Conservation (phyloP, 148 eudicot genomes). For the Rhododendron vialii region DNA sequence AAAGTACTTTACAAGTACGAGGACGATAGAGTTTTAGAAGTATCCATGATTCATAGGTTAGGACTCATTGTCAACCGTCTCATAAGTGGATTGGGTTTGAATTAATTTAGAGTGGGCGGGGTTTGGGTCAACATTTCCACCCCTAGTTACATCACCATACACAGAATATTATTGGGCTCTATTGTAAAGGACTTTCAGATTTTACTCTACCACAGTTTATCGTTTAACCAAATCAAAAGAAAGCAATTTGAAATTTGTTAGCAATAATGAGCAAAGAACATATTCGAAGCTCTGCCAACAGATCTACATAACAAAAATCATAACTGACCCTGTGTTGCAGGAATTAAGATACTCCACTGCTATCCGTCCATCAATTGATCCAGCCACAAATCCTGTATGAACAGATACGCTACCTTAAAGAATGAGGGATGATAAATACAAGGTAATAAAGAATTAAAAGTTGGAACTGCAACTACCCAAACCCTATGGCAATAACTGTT, state of each 20-base stretch:
- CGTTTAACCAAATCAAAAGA: neutral
- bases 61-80: neutral
- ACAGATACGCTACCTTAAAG: neutral
- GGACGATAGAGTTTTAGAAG: neutral
- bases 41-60: no score
- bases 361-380: constrained; percentile 85
- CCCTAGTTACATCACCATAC: neutral
- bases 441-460: neutral
- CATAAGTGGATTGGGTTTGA: neutral
- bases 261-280: neutral
- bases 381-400: constrained; percentile 72
- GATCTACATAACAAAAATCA: neutral
- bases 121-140: neutral
- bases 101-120: neutral
- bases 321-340: constrained; percentile 52
- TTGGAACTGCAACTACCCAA: neutral
- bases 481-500: neutral
- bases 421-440: neutral
- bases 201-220: no score
- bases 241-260: neutral
- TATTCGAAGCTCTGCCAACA: neutral
- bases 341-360: constrained; percentile 54
- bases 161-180: neutral
- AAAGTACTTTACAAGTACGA: neutral
- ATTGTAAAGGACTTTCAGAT: neutral